phyloP scores from a whole-genome alignment of 148 eudicot genomes.

The Heliosperma pusillum region DNA sequence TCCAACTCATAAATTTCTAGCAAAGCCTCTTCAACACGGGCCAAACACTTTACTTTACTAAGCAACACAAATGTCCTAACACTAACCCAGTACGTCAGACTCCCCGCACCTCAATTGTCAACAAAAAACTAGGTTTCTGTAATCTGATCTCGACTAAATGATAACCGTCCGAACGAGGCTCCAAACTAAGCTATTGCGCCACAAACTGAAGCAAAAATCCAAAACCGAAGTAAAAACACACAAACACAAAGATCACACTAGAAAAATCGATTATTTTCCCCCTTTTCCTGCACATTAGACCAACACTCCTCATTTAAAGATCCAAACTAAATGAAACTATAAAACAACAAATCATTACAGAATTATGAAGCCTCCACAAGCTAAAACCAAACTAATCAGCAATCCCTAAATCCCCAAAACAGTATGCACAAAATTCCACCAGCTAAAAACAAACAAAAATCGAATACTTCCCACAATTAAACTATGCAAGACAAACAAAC shows the following conservation, averaged over 20 bases:
- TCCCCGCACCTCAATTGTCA: background rate
- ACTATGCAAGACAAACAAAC: background rate
- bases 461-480: background rate
- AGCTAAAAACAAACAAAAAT: background rate
- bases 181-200: conserved; percentile 9
- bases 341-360: background rate
- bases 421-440: background rate
- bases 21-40: background rate
- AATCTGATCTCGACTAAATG: background rate
- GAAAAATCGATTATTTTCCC: background rate
- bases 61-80: no score
- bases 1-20: background rate
- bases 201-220: background rate
- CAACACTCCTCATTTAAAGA: background rate
- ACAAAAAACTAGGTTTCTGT: background rate
- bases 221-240: background rate
- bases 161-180: background rate
- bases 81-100: background rate
- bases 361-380: background rate
- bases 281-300: conserved; percentile 4
- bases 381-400: conserved; percentile 1
- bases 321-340: background rate
- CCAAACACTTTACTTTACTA: background rate
- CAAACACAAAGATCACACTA: background rate
- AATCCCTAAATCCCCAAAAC: background rate